Conservation (phyloP, 352 stramenopile species). For the Globisporangium polare region DNA sequence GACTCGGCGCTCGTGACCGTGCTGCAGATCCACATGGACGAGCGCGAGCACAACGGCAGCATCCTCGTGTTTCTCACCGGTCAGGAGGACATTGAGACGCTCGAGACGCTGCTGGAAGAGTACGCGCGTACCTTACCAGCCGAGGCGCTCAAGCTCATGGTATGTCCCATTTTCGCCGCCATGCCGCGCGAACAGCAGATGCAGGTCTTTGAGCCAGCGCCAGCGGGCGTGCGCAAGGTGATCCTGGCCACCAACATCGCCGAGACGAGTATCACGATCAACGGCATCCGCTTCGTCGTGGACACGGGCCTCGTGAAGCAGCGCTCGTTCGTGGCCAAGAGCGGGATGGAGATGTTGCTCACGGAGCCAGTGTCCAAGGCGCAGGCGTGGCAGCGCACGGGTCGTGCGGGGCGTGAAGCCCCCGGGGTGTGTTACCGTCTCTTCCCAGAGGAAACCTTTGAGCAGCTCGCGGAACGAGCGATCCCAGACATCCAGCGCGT, state of each 20-base stretch:
- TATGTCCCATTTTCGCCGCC: slow-evolving; percentile 95
- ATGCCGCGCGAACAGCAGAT: slow-evolving; percentile 95
- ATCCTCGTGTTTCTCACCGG: slow-evolving; percentile 95
- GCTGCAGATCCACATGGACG: slow-evolving; percentile 89
- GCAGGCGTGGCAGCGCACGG: slow-evolving; percentile 89
- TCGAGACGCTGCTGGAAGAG: slow-evolving; percentile 82
- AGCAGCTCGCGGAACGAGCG: slow-evolving; percentile 69
- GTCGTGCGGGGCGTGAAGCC: slow-evolving; percentile 83
- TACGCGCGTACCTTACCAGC: slow-evolving; percentile 70
- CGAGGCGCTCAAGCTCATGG: slow-evolving; percentile 69
- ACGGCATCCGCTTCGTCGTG: slow-evolving; percentile 90
- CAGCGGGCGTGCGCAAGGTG: slow-evolving; percentile 85
- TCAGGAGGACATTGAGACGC: slow-evolving; percentile 95
- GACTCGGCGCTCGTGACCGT: slow-evolving; percentile 85
- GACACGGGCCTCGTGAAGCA: slow-evolving; percentile 88
- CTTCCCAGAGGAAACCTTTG: slow-evolving; percentile 84
- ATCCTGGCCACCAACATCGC: slow-evolving; percentile 96
- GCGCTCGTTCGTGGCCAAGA: slow-evolving; percentile 83
- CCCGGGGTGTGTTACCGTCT: slow-evolving; percentile 78
- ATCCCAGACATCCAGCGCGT: slow-evolving; percentile 86
- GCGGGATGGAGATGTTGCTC: slow-evolving; percentile 86
- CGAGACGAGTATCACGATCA: slow-evolving; percentile 98
- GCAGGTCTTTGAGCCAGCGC: slow-evolving; percentile 88
- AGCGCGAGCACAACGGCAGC: slow-evolving; percentile 73
- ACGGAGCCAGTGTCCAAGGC: slow-evolving; percentile 87